Base-by-base conservation (phyloP, 2,329 filamentous ascomycete species). In the Pseudogymnoascus sp. region DNA sequence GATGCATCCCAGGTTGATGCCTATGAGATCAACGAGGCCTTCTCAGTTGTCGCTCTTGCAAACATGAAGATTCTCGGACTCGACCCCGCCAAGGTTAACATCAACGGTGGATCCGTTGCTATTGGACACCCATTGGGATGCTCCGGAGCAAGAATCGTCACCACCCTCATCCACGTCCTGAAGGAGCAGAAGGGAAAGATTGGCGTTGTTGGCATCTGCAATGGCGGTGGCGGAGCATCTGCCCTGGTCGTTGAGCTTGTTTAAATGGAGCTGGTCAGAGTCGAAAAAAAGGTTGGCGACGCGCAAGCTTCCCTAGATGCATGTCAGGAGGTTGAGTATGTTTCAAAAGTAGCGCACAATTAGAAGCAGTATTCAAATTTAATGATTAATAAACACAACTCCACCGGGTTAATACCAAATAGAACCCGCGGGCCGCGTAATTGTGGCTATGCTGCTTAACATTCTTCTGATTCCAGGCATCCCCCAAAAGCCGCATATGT, bases 21-120 rank as follows among this genome's bases (percentile, higher is more conserved):
- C 70, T 99, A 94, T 76, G 94, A 99, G 82, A 97, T 99, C 82
- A 99, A 99, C 82, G 94, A 99, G 82, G 94, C 94, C 42, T 99
- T 99, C 82, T 94, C 90, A 66, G 94, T 96, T 59, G 94, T 99
- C 66, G 91, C 94, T 39, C 84, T 99, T 60, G 92, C 94, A 68
- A 99, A 99, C 82, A 86, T 96, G 79, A 96, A 99, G 84, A 77
- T 97, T 62, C 86, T 99, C 41, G 83, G 82, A 65, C 79, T 99
- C 63, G 81, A 82, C 67, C 83, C 90, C 67, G 90, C 92, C 64
- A 95, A 92, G 79, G 92, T 99, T 74, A 99, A 99, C 79, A 81
- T 97, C 62, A 93, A 92, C 72, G 94, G 94, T 72, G 94, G 94
- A 74, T 90, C 94, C 62, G 94, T 99, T 66, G 94, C 94, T 71